Evolutionary conservation across 352 stramenopile genomes (phyloP).

Genomic region (Phytophthora cryptogea): DNA sequence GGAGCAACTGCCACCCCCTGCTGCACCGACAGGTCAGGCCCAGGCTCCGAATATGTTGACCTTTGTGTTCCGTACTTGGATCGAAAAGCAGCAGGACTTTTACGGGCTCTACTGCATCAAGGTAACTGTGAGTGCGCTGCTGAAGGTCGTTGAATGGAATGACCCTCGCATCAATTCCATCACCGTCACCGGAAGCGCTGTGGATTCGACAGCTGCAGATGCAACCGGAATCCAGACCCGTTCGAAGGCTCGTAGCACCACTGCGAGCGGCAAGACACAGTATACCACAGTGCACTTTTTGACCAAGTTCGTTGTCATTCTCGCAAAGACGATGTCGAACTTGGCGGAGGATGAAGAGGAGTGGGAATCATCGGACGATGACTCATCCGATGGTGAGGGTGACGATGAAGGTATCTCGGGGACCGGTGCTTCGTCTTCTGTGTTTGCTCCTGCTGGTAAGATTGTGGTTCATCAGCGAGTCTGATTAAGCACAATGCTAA

Average conservation of each 20-base stretch:
- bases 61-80: slow-evolving; percentile 85
- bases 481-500: slow-evolving; percentile 5
- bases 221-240: slow-evolving; percentile 50
- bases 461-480: background rate
- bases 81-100: slow-evolving; percentile 84
- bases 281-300: slow-evolving; percentile 75
- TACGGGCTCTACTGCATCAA: slow-evolving; percentile 87
- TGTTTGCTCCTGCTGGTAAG: slow-evolving; percentile 78
- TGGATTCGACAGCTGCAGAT: slow-evolving; percentile 27
- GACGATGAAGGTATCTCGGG: slow-evolving; percentile 29
- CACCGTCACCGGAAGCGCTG: slow-evolving; percentile 56
- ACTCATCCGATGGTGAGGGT: slow-evolving; percentile 69
- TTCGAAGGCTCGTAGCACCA: slow-evolving; percentile 51
- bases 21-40: slow-evolving; percentile 9
- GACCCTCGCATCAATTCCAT: slow-evolving; percentile 72
- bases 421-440: slow-evolving; percentile 39
- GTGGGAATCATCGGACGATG: slow-evolving; percentile 73
- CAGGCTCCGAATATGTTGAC: slow-evolving; percentile 62
- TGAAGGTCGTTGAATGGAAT: slow-evolving; percentile 80
- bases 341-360: slow-evolving; percentile 80
- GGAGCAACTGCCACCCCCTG: slow-evolving; percentile 63
- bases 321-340: slow-evolving; percentile 73
- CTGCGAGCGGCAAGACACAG: slow-evolving; percentile 39
- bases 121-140: slow-evolving; percentile 75
- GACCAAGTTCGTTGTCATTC: slow-evolving; percentile 75